A percentile compares a stretch with the other conserved stretches of the same genome.
Conservation (phyloP, 2,329 filamentous ascomycete species). For the Chrysosphaeria jannelii region DNA sequence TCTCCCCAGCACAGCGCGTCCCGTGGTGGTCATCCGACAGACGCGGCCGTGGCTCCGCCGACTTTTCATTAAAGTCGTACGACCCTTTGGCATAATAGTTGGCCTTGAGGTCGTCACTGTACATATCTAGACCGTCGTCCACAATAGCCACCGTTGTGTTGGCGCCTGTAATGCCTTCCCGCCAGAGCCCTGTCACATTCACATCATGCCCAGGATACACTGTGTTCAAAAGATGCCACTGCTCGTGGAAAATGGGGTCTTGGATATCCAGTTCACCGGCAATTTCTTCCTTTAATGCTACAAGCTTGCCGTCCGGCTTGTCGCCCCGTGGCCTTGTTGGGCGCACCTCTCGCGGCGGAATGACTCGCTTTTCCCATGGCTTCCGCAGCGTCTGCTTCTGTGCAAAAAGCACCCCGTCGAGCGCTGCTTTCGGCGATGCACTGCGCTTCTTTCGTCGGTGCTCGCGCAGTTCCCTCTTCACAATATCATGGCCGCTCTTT, state of each 20-base stretch:
- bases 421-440: constrained; percentile 14
- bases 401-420: constrained; percentile 48
- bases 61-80: constrained; percentile 82
- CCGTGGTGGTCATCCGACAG: constrained; percentile 69
- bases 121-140: constrained; percentile 87
- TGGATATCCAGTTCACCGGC: constrained; percentile 38
- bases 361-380: constrained; percentile 21
- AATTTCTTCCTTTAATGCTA: constrained; percentile 27
- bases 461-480: constrained; percentile 20
- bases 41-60: constrained; percentile 49
- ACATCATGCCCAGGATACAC: constrained; percentile 63
- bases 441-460: constrained; percentile 25
- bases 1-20: constrained; percentile 81
- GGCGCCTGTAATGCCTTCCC: constrained; percentile 67
- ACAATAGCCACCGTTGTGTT: constrained; percentile 80
- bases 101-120: constrained; percentile 68
- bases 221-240: constrained; percentile 87
- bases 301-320: constrained; percentile 12
- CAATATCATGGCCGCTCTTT: constrained; percentile 27
- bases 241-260: constrained; percentile 76
- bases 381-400: constrained; percentile 35
- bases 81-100: constrained; percentile 89
- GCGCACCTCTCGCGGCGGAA: constrained; percentile 8
- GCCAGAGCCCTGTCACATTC: constrained; percentile 86
- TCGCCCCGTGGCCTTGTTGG: constrained; percentile 3